These are phyloP conservation scores for Cercospora janseana DNA, from an alignment of 2,329 filamentous ascomycete genomes.

Conservation along the genomic window DNA sequence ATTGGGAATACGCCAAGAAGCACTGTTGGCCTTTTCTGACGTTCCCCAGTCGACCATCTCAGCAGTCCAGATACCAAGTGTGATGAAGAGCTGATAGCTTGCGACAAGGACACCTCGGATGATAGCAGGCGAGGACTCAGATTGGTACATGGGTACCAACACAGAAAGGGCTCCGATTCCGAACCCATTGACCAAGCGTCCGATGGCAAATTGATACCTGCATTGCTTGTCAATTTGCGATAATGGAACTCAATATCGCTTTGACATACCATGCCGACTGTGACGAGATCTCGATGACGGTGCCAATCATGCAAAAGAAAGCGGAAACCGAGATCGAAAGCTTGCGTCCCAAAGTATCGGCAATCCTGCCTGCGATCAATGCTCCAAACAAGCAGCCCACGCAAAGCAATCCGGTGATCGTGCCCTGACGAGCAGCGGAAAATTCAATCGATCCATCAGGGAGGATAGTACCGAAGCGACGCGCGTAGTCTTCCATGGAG, in stretches of 20 bases:
- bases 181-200: slow-evolving; percentile 44
- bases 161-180: slow-evolving; percentile 51
- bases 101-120: slow-evolving; percentile 64
- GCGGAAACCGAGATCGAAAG: slow-evolving; percentile 52
- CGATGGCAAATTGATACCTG: slow-evolving; percentile 47
- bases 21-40: slow-evolving; percentile 23
- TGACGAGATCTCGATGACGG: slow-evolving; percentile 46
- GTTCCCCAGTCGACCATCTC: slow-evolving; percentile 37
- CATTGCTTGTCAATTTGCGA: neutral
- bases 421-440: slow-evolving; percentile 38
- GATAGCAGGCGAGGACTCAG: slow-evolving; percentile 60
- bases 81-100: slow-evolving; percentile 49
- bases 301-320: slow-evolving; percentile 44
- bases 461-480: slow-evolving; percentile 55
- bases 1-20: slow-evolving; percentile 36
- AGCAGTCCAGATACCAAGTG: slow-evolving; percentile 43
- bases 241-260: neutral
- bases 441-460: slow-evolving; percentile 41
- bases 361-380: slow-evolving; percentile 47
- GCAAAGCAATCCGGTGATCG: slow-evolving; percentile 46
- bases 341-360: slow-evolving; percentile 53
- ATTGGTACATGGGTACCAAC: slow-evolving; percentile 66
- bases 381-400: slow-evolving; percentile 46
- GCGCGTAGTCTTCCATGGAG: slow-evolving; percentile 51
- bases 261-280: slow-evolving; percentile 37